Evolutionary conservation across 768 basidiomycete species (phyloP), one percentile per base, ranked within the genome.

Genomic region (Collybia nuda): DNA sequence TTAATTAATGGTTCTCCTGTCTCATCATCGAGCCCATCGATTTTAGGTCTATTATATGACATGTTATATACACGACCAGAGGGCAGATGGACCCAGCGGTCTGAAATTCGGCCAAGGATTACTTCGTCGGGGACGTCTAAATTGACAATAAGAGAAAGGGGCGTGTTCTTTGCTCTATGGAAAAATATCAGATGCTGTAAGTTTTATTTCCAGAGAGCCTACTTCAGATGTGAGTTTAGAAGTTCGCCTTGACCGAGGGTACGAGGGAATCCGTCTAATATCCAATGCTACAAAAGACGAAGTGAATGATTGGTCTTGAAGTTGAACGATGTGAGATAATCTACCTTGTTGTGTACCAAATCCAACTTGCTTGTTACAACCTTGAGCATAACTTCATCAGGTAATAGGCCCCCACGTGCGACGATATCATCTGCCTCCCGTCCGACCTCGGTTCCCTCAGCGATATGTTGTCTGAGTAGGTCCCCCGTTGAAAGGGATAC

Each of bases 51-150:
- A 67, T 93, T 96, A 69, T 92, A 96, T 6, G 85, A 85, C 66
- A 85, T 76, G 67, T 94, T 96, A 75, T 97, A 97, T 11, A 95
- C 85, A 11, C 93, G 80, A 14, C 93, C 93, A 0, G 92, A 94
- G 6, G 90, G 82, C 12, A 87, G 74, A 63, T 96, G 93, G 19
- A 95, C 79, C 88, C 87, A 95, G 36, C 93, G 86, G 62, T 95
- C 92, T 11, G 88, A 87, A 58, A 96, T 94, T 44, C 93, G 87
- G 51, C 80, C 75, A 17, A 95, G 74, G 61, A 96, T 94, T 45
- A 92, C 78, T 50, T 88, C 77, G 62, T 96, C 93, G 1, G 91
- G 79, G n/a, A 97, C 91, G 55, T 93, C 86, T 23, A 97, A 74
- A 65, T 93, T 91, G 48, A 93, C 84, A 35, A 96, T 79, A 39